These are phyloP conservation scores for Dryas integrifolia DNA, from an alignment of 331 rosid genomes.

Conservation along the genomic window DNA sequence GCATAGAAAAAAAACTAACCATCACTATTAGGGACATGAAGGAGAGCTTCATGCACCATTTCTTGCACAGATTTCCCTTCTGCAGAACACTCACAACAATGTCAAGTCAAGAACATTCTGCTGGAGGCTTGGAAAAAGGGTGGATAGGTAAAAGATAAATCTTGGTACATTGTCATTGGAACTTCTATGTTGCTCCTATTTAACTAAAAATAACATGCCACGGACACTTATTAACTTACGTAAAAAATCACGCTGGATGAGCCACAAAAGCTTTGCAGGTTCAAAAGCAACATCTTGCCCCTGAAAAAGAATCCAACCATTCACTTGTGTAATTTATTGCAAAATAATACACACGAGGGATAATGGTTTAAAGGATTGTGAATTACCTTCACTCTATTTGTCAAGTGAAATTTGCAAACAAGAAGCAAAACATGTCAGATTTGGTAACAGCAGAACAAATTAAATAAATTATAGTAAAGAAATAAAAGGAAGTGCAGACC, in stretches of 20 bases:
- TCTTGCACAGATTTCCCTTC: conserved; percentile 95
- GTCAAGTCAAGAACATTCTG: conserved; percentile 14
- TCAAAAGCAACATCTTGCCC: conserved; percentile 97
- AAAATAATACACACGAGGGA: conserved; percentile 5
- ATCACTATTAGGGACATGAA: conserved; percentile 64
- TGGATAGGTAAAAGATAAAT: neutral
- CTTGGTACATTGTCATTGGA: neutral
- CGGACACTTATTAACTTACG: conserved; percentile 52
- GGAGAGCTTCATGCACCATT: conserved; percentile 93
- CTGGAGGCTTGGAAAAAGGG: neutral
- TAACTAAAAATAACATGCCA: conserved; percentile 9
- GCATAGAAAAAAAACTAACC: conserved; percentile 48
- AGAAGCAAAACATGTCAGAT: conserved; percentile 39
- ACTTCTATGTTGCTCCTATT: neutral
- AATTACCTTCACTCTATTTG: conserved; percentile 87
- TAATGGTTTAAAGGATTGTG: conserved; percentile 19
- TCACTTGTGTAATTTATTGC: conserved; percentile 6
- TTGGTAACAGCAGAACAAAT: conserved; percentile 11
- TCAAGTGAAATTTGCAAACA: conserved; percentile 38
- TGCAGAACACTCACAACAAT: conserved; percentile 35
- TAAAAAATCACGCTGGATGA: conserved; percentile 96
- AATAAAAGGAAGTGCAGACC: conserved; percentile 46
- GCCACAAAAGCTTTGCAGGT: conserved; percentile 98
- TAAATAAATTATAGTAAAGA: neutral
- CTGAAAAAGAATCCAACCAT: conserved; percentile 41